phyloP scores from a whole-genome alignment of 2,329 filamentous ascomycete genomes.

The Ophiosphaerella narmari region DNA sequence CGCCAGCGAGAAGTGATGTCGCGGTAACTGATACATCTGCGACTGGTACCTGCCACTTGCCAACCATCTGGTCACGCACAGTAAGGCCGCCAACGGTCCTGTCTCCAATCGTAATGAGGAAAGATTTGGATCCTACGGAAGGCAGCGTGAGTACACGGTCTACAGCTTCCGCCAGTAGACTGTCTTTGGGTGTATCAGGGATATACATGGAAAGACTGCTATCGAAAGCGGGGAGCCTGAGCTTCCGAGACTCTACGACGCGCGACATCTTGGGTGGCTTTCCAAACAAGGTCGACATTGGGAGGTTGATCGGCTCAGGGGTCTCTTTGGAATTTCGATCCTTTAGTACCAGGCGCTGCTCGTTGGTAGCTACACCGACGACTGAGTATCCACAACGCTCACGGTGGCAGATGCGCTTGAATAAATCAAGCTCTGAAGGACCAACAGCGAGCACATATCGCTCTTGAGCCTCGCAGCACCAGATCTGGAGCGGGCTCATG shows the following conservation, averaged over 20 bases:
- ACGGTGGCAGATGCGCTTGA: conserved; percentile 71
- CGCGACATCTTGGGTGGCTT: conserved; percentile 82
- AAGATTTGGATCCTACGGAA: conserved; percentile 93
- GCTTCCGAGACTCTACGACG: conserved; percentile 71
- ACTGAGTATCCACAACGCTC: conserved; percentile 93
- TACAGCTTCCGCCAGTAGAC: conserved; percentile 70
- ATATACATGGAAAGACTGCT: conserved; percentile 71
- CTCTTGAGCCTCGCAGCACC: conserved; percentile 97
- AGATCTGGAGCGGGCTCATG: conserved; percentile 96
- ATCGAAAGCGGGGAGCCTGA: conserved; percentile 73
- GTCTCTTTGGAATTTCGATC: conserved; percentile 78
- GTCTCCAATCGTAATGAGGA: conserved; percentile 96
- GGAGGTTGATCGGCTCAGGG: conserved; percentile 82
- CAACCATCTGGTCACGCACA: conserved; percentile 91
- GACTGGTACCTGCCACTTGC: conserved; percentile 93
- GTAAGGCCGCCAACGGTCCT: conserved; percentile 88
- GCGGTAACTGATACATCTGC: conserved; percentile 92
- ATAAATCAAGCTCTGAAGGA: conserved; percentile 74
- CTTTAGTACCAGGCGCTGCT: conserved; percentile 75
- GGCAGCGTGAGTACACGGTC: conserved; percentile 83
- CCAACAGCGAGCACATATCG: conserved; percentile 92
- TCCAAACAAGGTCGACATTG: conserved; percentile 86
- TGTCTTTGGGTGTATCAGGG: conserved; percentile 59
- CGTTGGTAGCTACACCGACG: conserved; percentile 77
- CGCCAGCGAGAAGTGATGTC: conserved; percentile 73